Base-by-base conservation (phyloP, 176 grass and related monocot genomes). In the Elaeis guineensis region DNA sequence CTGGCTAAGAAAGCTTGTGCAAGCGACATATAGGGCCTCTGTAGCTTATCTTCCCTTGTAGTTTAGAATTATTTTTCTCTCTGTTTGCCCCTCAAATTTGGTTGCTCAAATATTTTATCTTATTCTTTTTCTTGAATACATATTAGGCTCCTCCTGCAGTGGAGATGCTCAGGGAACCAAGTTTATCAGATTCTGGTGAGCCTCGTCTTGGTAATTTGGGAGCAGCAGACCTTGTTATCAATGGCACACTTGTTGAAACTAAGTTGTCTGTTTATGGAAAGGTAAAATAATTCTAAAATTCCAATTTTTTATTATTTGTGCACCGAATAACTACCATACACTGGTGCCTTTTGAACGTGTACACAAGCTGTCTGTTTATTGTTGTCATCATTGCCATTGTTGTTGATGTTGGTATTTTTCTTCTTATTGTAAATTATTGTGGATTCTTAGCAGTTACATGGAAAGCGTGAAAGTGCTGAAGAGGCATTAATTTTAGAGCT, bases 1-100 rank as follows among this genome's bases (percentile, higher is more conserved):
- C 74, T 96, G 92, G 92, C 74, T 90, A 66, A 96, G 90, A 79
- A 62, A 67, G 12, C 81, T 96, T 51, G 69, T 96, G 53, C 80
- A 96, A 82, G 80, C 84, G 57, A 96, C 87, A 72, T 96, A 96
- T 67, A 79, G 73, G 75, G 91, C 87, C 88, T 96, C 92, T 54
- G 92, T 96, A 90, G 57, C 65, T 71, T 24, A 63, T 49, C 57
- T 58, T 56, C 74, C 35, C 9, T 84, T 55, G 16, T 75, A 78
- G 11, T 66, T 67, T 55, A 72, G 7, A 5, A 23, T 56, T 6
- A 55, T 14, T 55, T 55, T 56, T 55, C 17, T 4, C 9, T 54
- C 53, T 67, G 9, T 44, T 44, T 14, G 8, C 2, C 8, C 35
- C 35, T 2, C 35, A 44, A 14, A 44, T 44, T 44, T 44, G 35